Evolutionary conservation across 805 yeast species (phyloP), one percentile per base, ranked within the genome.

Genomic region (Saccharomycopsis sp.): DNA sequence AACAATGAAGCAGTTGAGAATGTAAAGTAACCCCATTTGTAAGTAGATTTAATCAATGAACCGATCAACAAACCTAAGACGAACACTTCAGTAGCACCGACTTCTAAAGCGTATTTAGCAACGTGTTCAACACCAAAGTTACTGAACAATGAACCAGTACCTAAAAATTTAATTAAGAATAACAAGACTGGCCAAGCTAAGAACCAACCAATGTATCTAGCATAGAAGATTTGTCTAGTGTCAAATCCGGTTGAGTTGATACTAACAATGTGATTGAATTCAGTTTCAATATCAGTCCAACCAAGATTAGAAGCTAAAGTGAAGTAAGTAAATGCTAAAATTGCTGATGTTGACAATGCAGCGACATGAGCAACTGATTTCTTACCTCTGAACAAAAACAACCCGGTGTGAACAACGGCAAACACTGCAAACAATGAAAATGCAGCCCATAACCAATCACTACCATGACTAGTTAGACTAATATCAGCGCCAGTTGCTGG

Each of bases 1-100:
- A 74, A 50, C 60, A 68, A 63, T 29, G 70, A 68, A 47, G 60
- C 60, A 33, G 66, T 65, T 24, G 74, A 77, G 58, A 79, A 74
- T 4, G 74, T 69, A 61, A 74, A 79, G 65, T 75, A 79, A 58
- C 85, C 86, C 84, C 84, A 79, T 59, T 75, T 79, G 61, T 79
- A 79, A 36, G 75, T 61, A 6, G 81, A 69, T 27, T 58, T 51
- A 48, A 79, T 73, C 51, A 79, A 63, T 17, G 73, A 49, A 54
- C 83, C 85, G 56, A 79, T 70, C 58, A 79, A 67, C 34, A 75
- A 64, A 35, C 75, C 70, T 42, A 79, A 64, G 32, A 77, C 75
- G 56, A 66, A 72, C 17, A 72, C 67, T 56, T 66, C 75, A 38
- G 65, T 59, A n/a, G 70, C 62, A 24, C 67, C 54, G n/a, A 68